Percentiles rank a stretch among this genome's conserved stretches.
Evolutionary conservation across 305 asterid genomes (phyloP).

Genomic region (Rubia peregrina): DNA sequence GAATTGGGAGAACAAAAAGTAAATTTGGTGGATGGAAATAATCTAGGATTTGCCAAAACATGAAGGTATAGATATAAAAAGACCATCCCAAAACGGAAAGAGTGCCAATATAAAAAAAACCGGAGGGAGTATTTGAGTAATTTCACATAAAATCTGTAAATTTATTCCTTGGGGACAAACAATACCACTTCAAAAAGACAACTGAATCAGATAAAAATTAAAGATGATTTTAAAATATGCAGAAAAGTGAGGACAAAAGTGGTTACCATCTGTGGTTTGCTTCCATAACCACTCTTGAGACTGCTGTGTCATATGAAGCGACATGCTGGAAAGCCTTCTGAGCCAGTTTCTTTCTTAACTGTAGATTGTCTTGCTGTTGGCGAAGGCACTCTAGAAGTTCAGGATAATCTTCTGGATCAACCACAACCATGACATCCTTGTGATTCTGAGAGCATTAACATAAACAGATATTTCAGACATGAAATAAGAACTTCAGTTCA

Average conservation of each 20-base stretch:
- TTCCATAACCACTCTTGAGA: conserved; percentile 98
- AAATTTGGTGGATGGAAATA: too few relatives aligned
- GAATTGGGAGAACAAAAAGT: too few relatives aligned
- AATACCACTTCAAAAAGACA: not conserved
- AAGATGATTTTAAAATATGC: not conserved
- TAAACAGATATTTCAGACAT: not conserved
- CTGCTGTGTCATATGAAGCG: conserved; percentile 97
- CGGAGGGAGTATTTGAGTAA: not conserved
- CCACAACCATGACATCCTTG: conserved; percentile 88
- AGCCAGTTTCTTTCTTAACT: conserved; percentile 66
- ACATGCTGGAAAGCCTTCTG: conserved; percentile 97
- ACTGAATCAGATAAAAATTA: not conserved
- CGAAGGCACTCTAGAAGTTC: conserved; percentile 63
- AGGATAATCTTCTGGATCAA: conserved; percentile 80
- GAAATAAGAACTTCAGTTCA: not conserved
- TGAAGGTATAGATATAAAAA: too few relatives aligned
- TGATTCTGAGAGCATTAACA: conserved; percentile 56
- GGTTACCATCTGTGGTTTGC: conserved; percentile 70
- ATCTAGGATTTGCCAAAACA: too few relatives aligned
- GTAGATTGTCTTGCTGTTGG: conserved; percentile 49
- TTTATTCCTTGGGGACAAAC: not conserved
- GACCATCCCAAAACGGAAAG: too few relatives aligned
- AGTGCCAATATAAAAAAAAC: too few relatives aligned
- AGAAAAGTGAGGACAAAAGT: conserved; percentile 3
- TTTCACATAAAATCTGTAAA: not conserved